Conservation (phyloP, 257 asterid genomes). For the Nicotiana tabacum region DNA sequence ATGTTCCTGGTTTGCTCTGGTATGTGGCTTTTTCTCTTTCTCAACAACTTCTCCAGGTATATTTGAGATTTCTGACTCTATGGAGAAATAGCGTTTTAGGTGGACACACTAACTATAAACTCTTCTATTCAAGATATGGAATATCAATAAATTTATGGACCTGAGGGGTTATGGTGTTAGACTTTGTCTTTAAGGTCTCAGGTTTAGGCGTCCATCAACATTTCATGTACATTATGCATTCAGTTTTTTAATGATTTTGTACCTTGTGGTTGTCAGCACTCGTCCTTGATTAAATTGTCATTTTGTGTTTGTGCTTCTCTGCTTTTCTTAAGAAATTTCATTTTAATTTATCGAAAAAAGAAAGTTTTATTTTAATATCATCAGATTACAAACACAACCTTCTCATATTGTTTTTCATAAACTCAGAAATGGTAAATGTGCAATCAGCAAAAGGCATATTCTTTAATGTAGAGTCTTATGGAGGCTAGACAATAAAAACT, state of each 20-base stretch:
- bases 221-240: background rate
- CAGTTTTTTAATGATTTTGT: background rate
- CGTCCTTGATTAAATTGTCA: background rate
- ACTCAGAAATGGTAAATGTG: background rate
- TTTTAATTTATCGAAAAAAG: background rate
- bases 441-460: background rate
- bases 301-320: background rate
- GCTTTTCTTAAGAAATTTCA: background rate
- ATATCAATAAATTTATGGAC: background rate
- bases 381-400: background rate
- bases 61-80: background rate
- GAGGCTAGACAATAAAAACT: no score
- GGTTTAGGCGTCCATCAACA: background rate
- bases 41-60: background rate
- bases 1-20: background rate
- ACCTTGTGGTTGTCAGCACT: background rate
- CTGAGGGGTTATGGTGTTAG: background rate
- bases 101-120: background rate
- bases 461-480: no score
- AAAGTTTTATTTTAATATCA: background rate
- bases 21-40: background rate
- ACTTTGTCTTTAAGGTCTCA: background rate
- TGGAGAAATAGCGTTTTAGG: background rate
- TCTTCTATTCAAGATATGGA: background rate
- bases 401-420: background rate